phyloP scores from a whole-genome alignment of 768 basidiomycete species.

The Termitomyces heimii region DNA sequence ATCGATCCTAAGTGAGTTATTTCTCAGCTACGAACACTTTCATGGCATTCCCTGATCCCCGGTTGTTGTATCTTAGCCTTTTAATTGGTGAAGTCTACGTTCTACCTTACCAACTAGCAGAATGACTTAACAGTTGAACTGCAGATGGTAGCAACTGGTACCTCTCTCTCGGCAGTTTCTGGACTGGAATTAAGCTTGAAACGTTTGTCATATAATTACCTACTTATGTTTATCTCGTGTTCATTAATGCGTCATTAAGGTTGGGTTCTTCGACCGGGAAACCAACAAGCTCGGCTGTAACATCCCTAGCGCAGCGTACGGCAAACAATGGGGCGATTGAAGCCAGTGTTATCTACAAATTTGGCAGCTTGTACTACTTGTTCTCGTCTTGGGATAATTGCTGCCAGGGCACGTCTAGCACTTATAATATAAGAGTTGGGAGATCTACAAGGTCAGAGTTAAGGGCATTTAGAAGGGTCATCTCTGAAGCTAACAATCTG shows the following conservation, averaged over 20 bases:
- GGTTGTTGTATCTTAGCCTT: background rate
- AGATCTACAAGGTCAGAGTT: constrained; percentile 32
- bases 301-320: constrained; percentile 39
- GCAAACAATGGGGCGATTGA: constrained; percentile 41
- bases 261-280: constrained; percentile 37
- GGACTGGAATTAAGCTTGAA: constrained; percentile 45
- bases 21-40: background rate
- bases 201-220: background rate
- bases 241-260: constrained; percentile 9
- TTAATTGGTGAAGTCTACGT: background rate
- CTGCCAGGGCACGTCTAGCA: constrained; percentile 44
- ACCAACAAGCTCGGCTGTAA: constrained; percentile 29
- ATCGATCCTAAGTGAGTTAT: constrained; percentile 7
- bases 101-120: background rate
- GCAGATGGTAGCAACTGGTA: constrained; percentile 33
- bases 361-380: constrained; percentile 43
- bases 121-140: background rate
- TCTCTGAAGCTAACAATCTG: background rate
- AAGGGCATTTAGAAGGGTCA: background rate
- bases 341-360: constrained; percentile 39
- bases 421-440: constrained; percentile 57
- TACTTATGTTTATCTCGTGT: background rate
- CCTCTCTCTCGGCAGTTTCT: constrained; percentile 49
- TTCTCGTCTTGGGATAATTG: constrained; percentile 54
- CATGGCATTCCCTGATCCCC: background rate